phyloP scores from a whole-genome alignment of 2,329 filamentous ascomycete genomes.

The Dactylonectria macrodidyma region DNA sequence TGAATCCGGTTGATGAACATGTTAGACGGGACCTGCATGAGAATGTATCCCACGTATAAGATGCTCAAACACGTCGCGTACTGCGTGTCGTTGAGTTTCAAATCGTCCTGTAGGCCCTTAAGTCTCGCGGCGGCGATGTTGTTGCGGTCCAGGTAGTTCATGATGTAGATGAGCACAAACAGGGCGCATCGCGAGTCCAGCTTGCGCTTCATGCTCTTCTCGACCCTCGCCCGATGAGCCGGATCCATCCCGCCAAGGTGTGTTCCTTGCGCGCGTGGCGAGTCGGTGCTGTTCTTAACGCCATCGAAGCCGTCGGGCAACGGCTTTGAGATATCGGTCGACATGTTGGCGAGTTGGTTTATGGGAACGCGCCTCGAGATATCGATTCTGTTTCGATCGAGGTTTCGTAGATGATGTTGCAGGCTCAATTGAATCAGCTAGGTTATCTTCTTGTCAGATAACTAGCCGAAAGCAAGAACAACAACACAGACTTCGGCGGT shows the following conservation, averaged over 20 bases:
- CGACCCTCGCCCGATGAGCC: conserved; percentile 69
- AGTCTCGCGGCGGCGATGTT: conserved; percentile 78
- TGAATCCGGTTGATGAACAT: conserved; percentile 70
- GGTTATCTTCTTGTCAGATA: not conserved
- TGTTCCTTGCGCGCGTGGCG: not conserved
- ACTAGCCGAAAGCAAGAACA: not conserved
- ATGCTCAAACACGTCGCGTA: conserved; percentile 77
- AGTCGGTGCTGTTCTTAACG: conserved; percentile 21
- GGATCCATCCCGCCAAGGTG: conserved; percentile 49
- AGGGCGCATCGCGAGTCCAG: conserved; percentile 78
- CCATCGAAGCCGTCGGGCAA: not conserved
- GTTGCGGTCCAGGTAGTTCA: conserved; percentile 79
- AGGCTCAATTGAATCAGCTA: too few species aligned
- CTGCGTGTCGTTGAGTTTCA: conserved; percentile 68
- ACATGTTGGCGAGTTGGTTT: not conserved
- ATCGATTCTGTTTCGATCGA: not conserved
- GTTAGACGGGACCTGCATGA: conserved; percentile 75
- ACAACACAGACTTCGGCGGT: too few species aligned
- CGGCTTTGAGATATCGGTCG: conserved; percentile 15
- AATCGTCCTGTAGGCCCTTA: conserved; percentile 74
- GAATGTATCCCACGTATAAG: conserved; percentile 76
- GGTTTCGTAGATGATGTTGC: not conserved
- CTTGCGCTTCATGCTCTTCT: conserved; percentile 78
- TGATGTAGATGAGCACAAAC: conserved; percentile 82
- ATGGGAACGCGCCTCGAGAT: not conserved